Conservation (phyloP, 148 eudicot species). For the Chenopodium quinoa region DNA sequence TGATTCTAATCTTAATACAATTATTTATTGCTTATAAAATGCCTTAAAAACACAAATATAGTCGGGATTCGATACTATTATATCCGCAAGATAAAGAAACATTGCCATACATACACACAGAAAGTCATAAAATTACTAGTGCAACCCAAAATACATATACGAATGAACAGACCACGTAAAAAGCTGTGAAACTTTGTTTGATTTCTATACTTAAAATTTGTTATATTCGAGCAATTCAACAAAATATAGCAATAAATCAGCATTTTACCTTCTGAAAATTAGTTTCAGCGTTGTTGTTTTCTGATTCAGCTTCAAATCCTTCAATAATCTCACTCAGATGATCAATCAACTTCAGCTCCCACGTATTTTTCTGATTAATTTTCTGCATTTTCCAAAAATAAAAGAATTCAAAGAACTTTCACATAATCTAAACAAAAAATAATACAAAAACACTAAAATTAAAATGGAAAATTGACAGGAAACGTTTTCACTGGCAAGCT, state of each 20-base stretch:
- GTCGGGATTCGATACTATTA: no score
- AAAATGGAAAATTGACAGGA: not conserved
- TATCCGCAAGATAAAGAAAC: no score
- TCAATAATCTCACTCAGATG: constrained; percentile 73
- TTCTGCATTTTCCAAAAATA: constrained; percentile 45
- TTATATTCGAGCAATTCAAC: not conserved
- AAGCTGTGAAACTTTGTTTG: not conserved
- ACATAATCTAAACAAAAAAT: not conserved
- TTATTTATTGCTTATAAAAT: no score
- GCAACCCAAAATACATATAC: no score
- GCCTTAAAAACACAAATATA: no score
- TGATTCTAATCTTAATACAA: no score
- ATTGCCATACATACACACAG: no score
- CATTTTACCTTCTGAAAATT: constrained; percentile 77
- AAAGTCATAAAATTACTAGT: no score
- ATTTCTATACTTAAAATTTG: not conserved
- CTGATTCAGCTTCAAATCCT: constrained; percentile 68
- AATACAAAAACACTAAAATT: not conserved
- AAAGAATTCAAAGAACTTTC: not conserved
- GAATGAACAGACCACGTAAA: no score
- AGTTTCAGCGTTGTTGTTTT: constrained; percentile 58
- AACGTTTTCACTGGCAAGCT: constrained; percentile 88
- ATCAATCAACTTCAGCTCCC: constrained; percentile 90
- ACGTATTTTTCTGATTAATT: constrained; percentile 94
- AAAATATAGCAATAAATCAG: not conserved